These are phyloP conservation scores for Aspergillus aculeatus DNA, from an alignment of 2,329 filamentous ascomycete genomes.

Conservation along the genomic window DNA sequence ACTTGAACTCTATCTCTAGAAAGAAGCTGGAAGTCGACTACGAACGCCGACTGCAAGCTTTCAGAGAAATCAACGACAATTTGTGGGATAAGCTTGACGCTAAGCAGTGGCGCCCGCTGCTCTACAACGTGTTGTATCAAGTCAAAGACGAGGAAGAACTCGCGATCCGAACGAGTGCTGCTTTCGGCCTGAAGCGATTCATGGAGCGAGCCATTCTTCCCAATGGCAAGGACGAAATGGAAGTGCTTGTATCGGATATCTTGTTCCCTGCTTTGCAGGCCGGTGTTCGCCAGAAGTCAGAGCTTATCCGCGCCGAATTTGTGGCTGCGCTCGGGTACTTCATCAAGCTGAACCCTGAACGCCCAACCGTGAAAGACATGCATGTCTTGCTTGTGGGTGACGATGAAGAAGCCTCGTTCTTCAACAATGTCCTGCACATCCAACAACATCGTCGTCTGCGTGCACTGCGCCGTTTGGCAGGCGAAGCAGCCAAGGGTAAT, in stretches of 20 bases:
- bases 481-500: conserved; percentile 62
- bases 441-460: conserved; percentile 82
- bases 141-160: conserved; percentile 85
- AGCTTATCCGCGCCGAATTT: conserved; percentile 80
- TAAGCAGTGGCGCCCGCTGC: conserved; percentile 79
- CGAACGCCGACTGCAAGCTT: conserved; percentile 74
- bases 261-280: conserved; percentile 74
- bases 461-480: conserved; percentile 73
- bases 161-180: conserved; percentile 78
- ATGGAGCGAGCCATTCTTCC: conserved; percentile 61
- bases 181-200: conserved; percentile 75
- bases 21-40: conserved; percentile 82
- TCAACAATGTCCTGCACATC: conserved; percentile 87
- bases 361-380: conserved; percentile 73
- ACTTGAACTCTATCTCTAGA: conserved; percentile 75
- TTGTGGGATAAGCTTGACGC: conserved; percentile 61
- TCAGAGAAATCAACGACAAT: conserved; percentile 66
- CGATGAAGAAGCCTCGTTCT: conserved; percentile 83
- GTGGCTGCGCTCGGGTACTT: conserved; percentile 76
- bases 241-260: conserved; percentile 61
- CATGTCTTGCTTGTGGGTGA: conserved; percentile 65
- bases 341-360: conserved; percentile 67
- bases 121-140: conserved; percentile 87
- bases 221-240: conserved; percentile 45
- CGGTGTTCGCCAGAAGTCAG: conserved; percentile 74